Base-by-base conservation (phyloP, 768 basidiomycete species). In the Peribolospora kevripleyi region DNA sequence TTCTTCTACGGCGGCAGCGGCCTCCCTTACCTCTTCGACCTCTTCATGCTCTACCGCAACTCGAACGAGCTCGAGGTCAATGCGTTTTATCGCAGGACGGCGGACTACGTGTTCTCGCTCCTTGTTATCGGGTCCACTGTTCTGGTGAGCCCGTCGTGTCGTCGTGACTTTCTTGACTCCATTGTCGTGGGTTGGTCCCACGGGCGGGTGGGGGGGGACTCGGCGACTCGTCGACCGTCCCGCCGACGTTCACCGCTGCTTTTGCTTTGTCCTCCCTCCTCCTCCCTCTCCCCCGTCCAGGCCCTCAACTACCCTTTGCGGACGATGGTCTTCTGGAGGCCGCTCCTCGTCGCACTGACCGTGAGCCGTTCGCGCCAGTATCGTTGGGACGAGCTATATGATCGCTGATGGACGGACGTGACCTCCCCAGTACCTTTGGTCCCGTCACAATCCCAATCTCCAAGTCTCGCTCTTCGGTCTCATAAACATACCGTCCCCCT, bases 391-490 rank as follows among this genome's bases (percentile, higher is more conserved):
- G 13, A 45, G 43, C 43, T 45, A 45, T 45, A 45, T 45, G 8
- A 45, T 45, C 7, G 8, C 7, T 25, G 25, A 25, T 25, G 25
- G 11, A 45, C 48, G 7, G 3, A 36, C 36, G 46, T 54, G 25
- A 45, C 10, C 51, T 40, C 55, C 42, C 36, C 6, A 47, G 41
- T 39, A 25, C 25, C 25, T 25, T 25, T 25, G 74, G 58, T 78
- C 80, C 41, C 63, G 73, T 3, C 76, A 84, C 48, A 74, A 77
- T 79, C 36, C 73, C 5, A 78, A 79, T 37, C 62, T 76, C 7
- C 77, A 76, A 61, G 79, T 82, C 10, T 82, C 80, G 6, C 64
- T 90, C 56, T 78, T 84, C 71, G 86, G 86, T 5, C 73, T 91
- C 54, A 55, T 91, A 61, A 76, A 76, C 13, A 63, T 88, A 57